Conservation (phyloP, 1,284 basidiomycete species). For the Puccinia coronata region DNA sequence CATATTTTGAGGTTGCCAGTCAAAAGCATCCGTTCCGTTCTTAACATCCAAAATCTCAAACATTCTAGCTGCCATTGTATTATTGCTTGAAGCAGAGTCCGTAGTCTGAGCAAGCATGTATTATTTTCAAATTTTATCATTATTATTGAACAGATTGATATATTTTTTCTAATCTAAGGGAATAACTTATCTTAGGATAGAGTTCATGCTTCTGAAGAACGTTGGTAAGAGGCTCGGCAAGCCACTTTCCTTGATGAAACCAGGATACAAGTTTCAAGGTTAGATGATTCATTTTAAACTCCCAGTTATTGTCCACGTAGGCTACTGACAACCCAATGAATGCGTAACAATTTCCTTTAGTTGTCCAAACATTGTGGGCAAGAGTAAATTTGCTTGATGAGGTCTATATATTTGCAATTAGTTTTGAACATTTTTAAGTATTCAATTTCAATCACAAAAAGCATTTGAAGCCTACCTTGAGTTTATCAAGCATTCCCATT, state of each 20-base stretch:
- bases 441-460: not conserved
- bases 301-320: constrained; percentile 21
- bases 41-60: no score
- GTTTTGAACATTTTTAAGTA: no score
- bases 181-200: constrained; percentile 5
- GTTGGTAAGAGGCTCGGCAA: no score
- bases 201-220: constrained; percentile 9
- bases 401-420: not conserved
- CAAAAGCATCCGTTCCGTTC: not conserved
- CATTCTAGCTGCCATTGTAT: not conserved
- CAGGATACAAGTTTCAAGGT: constrained; percentile 18
- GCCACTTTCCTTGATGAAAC: no score
- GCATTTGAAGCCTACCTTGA: not conserved
- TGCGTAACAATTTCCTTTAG: no score
- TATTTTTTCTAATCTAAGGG: no score
- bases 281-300: constrained; percentile 16
- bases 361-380: no score
- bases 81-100: not conserved
- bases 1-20: not conserved
- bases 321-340: constrained; percentile 21
- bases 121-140: not conserved
- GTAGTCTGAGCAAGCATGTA: no score
- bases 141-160: not conserved
- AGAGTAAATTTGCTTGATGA: constrained; percentile 25
- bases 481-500: not conserved